These are phyloP conservation scores for Rhynchospora tenuis DNA, from an alignment of 176 grass and related monocot species.

Conservation along the genomic window DNA sequence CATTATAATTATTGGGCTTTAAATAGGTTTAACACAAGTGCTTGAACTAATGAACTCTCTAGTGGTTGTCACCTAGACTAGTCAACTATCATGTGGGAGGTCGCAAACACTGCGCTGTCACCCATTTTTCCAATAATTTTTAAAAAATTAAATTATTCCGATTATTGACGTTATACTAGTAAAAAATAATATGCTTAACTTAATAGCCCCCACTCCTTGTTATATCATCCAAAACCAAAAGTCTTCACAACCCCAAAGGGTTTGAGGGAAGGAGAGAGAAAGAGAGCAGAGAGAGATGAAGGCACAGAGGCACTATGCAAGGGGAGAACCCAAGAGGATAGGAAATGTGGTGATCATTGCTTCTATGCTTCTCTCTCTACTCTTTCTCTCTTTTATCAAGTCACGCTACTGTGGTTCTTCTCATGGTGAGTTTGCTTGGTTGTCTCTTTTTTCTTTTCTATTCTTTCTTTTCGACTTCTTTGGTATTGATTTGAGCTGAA, in stretches of 20 bases:
- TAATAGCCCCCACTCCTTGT: neutral
- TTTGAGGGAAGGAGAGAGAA: neutral
- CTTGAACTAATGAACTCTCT: neutral
- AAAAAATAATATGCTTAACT: conserved; percentile 15
- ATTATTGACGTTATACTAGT: neutral
- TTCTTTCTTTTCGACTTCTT: neutral
- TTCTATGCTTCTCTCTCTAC: conserved; percentile 30
- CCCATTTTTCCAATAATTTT: neutral
- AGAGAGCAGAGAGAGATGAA: conserved; percentile 21
- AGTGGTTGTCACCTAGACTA: conserved; percentile 10
- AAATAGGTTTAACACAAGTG: neutral
- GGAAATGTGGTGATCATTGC: conserved; percentile 29
- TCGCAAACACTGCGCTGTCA: conserved; percentile 17
- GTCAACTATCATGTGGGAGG: conserved; percentile 19
- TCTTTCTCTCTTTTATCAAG: conserved; percentile 30
- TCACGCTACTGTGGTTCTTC: conserved; percentile 16
- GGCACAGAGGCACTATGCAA: conserved; percentile 19
- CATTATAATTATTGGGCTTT: too few relatives aligned
- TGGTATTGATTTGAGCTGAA: neutral
- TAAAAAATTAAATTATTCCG: neutral
- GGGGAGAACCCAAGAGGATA: conserved; percentile 25
- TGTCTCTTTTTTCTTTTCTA: neutral
- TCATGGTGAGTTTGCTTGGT: neutral
- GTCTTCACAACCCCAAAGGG: conserved; percentile 13
- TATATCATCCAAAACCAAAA: conserved; percentile 14